Percentiles rank a stretch among this genome's conserved stretches.
Evolutionary conservation across 2,329 filamentous ascomycete species (phyloP).

Genomic region (Xylariaceae sp.): DNA sequence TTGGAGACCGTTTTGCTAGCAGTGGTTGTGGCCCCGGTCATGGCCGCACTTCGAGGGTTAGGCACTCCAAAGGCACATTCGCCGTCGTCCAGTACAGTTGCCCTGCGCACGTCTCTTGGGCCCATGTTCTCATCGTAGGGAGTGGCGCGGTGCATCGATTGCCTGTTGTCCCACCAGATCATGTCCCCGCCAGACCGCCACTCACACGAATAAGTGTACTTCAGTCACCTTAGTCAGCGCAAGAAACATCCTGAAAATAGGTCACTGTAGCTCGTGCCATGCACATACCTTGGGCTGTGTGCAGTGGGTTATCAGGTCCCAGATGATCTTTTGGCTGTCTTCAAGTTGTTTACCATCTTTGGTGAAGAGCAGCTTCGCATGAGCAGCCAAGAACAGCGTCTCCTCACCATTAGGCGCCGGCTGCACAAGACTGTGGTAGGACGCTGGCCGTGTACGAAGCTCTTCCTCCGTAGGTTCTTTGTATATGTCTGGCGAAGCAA

Average conservation of each 20-base stretch:
- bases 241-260: not conserved
- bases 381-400: conserved; percentile 22
- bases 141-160: conserved; percentile 26
- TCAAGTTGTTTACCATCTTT: conserved; percentile 12
- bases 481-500: conserved; percentile 5
- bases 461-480: conserved; percentile 13
- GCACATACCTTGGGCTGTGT: conserved; percentile 21
- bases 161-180: conserved; percentile 28
- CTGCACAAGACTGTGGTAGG: conserved; percentile 17
- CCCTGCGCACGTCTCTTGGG: conserved; percentile 21
- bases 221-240: not conserved
- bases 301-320: conserved; percentile 23
- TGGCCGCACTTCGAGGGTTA: not conserved
- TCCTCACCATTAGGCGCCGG: conserved; percentile 18
- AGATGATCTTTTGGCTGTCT: conserved; percentile 22
- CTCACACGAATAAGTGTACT: conserved; percentile 25
- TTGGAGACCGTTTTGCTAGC: too few relatives aligned
- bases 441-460: conserved; percentile 11
- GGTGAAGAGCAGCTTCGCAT: conserved; percentile 17
- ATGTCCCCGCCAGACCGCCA: conserved; percentile 21
- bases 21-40: too few relatives aligned
- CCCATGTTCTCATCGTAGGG: conserved; percentile 21
- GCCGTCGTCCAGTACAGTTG: conserved; percentile 24
- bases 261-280: conserved; percentile 4
- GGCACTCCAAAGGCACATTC: conserved; percentile 7